phyloP scores from a whole-genome alignment of 2,329 filamentous ascomycete genomes.

The Boeremia lycopersici region DNA sequence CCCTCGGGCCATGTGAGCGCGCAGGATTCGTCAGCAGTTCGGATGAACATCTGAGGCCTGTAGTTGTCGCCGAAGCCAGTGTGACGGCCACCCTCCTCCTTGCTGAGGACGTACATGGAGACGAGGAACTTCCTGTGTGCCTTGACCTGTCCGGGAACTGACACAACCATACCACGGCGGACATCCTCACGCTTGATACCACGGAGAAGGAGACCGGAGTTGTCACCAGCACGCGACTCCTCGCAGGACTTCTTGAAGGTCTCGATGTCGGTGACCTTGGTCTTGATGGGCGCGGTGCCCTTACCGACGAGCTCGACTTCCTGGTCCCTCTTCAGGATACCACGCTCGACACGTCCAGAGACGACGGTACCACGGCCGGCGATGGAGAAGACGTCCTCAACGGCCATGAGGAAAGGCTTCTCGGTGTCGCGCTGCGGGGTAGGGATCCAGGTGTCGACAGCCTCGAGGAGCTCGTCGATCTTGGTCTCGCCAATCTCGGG shows the following conservation, averaged over 20 bases:
- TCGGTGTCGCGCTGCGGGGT: constrained; percentile 92
- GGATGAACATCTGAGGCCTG: constrained; percentile 93
- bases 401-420: constrained; percentile 98
- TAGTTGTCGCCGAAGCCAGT: constrained; percentile 96
- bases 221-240: constrained; percentile 94
- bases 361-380: constrained; percentile 92
- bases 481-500: constrained; percentile 85
- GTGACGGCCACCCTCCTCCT: constrained; percentile 97
- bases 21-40: constrained; percentile 80
- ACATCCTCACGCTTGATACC: constrained; percentile 96
- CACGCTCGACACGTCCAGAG: constrained; percentile 96
- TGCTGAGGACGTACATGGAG: constrained; percentile 95
- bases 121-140: constrained; percentile 90
- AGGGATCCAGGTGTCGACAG: constrained; percentile 95
- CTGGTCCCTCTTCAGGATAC: constrained; percentile 87
- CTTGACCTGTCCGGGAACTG: constrained; percentile 81
- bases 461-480: constrained; percentile 88
- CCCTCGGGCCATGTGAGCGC: constrained; percentile 86
- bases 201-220: constrained; percentile 95
- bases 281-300: constrained; percentile 82
- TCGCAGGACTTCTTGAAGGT: constrained; percentile 99
- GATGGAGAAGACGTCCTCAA: constrained; percentile 71
- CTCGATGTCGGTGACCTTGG: constrained; percentile 99
- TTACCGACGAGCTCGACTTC: constrained; percentile 96
- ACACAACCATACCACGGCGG: constrained; percentile 91